A percentile compares a stretch with the other conserved stretches of the same genome.
Conservation (phyloP, 768 basidiomycete genomes). For the Tricholoma matsutake region DNA sequence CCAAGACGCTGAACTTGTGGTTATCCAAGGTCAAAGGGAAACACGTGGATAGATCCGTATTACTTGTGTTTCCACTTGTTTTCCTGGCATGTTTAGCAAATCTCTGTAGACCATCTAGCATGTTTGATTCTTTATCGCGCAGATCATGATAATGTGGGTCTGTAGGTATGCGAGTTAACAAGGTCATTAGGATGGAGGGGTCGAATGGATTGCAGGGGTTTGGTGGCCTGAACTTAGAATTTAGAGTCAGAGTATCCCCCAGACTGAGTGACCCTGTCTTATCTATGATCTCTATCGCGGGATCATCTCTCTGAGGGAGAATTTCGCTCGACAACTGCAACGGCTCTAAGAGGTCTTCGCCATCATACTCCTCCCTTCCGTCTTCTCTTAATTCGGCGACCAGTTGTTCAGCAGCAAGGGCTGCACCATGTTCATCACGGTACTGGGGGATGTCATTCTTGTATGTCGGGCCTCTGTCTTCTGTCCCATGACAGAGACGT, state of each 20-base stretch:
- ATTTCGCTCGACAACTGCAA: constrained; percentile 25
- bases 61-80: constrained; percentile 35
- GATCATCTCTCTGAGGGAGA: constrained; percentile 21
- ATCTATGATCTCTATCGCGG: constrained; percentile 38
- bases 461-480: constrained; percentile 18
- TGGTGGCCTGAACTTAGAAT: constrained; percentile 65
- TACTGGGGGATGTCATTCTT: constrained; percentile 26
- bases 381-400: constrained; percentile 46
- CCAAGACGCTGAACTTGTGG: constrained; percentile 64
- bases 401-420: constrained; percentile 49
- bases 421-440: constrained; percentile 44
- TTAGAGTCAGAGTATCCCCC: constrained; percentile 57
- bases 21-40: constrained; percentile 62
- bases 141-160: constrained; percentile 65
- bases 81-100: constrained; percentile 54
- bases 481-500: constrained; percentile 11
- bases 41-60: constrained; percentile 31
- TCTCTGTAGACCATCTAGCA: constrained; percentile 70
- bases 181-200: constrained; percentile 52
- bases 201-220: constrained; percentile 92
- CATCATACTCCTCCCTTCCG: constrained; percentile 27
- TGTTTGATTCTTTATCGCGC: constrained; percentile 47
- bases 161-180: constrained; percentile 61
- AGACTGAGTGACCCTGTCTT: constrained; percentile 64
- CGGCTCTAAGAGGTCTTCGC: constrained; percentile 28